Evolutionary conservation across 345 rosid genomes (phyloP).

Genomic region (Boechera retrofracta): DNA sequence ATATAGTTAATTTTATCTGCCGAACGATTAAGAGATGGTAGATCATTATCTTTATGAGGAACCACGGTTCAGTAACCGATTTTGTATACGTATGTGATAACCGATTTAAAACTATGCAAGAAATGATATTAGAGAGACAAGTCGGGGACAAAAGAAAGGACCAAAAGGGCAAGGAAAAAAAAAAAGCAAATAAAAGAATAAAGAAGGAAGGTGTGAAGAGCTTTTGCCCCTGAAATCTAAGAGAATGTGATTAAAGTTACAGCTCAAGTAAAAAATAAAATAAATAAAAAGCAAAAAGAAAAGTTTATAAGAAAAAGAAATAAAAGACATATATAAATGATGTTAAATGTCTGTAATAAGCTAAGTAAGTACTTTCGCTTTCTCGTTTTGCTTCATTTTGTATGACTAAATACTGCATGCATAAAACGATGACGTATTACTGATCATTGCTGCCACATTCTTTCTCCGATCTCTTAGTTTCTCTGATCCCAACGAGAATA

Average conservation of each 20-base stretch:
- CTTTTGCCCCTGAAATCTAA: conserved; percentile 54
- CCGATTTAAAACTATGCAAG: conserved; percentile 3
- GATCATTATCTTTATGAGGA: neutral
- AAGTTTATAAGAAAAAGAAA: conserved; percentile 34
- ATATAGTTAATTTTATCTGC: neutral
- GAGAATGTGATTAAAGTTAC: conserved; percentile 54
- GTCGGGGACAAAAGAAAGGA: conserved; percentile 41
- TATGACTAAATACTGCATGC: conserved; percentile 38
- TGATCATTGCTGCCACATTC: conserved; percentile 54
- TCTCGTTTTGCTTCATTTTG: conserved; percentile 41
- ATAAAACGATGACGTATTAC: conserved; percentile 48
- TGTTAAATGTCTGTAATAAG: conserved; percentile 4
- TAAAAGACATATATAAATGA: neutral
- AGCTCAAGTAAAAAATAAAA: conserved; percentile 40
- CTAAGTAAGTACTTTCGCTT: conserved; percentile 38
- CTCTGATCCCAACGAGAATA: conserved; percentile 60
- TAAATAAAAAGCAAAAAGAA: conserved; percentile 41
- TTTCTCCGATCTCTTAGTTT: conserved; percentile 51
- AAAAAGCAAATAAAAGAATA: conserved; percentile 28
- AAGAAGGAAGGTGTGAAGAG: conserved; percentile 36
- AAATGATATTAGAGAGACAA: conserved; percentile 25
- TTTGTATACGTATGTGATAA: neutral
- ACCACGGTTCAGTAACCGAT: neutral
- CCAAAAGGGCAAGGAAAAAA: conserved; percentile 2
- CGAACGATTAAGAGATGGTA: neutral